phyloP scores from a whole-genome alignment of 2,329 filamentous ascomycete genomes.

The Drechslerella stenobrocha region DNA sequence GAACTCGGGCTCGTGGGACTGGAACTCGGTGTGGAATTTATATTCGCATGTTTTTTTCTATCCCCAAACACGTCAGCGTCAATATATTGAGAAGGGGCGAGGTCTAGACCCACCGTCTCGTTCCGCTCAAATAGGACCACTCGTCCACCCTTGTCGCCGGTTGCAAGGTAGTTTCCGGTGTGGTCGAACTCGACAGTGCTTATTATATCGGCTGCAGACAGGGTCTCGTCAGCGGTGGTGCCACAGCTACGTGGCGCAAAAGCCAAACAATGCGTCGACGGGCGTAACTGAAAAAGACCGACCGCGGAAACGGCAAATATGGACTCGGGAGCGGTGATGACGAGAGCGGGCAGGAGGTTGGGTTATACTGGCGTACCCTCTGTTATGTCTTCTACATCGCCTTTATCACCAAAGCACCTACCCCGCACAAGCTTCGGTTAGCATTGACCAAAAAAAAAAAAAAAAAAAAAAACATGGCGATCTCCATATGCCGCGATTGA shows the following conservation, averaged over 20 bases:
- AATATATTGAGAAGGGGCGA: constrained; percentile 3
- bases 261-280: constrained; percentile 4
- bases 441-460: constrained; percentile 16
- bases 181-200: constrained; percentile 90
- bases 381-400: constrained; percentile 98
- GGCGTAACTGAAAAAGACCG: constrained; percentile 1
- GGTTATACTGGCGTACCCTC: constrained; percentile 70
- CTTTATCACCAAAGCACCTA: constrained; percentile 99
- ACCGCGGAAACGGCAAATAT: constrained; percentile 1
- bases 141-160: constrained; percentile 84
- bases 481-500: not conserved
- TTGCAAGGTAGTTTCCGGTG: constrained; percentile 84
- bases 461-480: constrained; percentile 34
- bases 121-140: constrained; percentile 90
- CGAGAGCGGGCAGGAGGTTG: constrained; percentile 1
- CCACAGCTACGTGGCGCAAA: constrained; percentile 34
- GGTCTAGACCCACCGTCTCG: constrained; percentile 72
- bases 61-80: constrained; percentile 22
- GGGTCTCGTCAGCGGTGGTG: constrained; percentile 29
- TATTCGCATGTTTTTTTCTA: constrained; percentile 99
- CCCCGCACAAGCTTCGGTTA: constrained; percentile 48
- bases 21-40: constrained; percentile 99
- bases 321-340: not conserved
- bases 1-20: constrained; percentile 99
- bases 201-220: constrained; percentile 75